Conservation (phyloP, 495 filamentous ascomycete genomes). For the Aspergillus panamensis region DNA sequence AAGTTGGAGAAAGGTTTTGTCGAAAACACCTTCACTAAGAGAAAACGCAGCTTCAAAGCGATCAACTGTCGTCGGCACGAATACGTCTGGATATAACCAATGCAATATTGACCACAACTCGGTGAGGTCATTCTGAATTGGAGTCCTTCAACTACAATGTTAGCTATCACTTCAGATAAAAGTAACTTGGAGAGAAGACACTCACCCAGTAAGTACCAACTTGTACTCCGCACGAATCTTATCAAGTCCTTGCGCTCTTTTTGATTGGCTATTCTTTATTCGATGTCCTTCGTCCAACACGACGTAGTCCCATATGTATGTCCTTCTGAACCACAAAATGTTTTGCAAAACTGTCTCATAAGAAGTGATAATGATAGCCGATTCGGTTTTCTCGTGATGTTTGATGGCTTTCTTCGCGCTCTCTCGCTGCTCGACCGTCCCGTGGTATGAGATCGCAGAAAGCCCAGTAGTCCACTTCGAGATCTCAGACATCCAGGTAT, state of each 20-base stretch:
- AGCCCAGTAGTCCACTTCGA: constrained; percentile 56
- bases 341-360: constrained; percentile 60
- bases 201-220: constrained; percentile 55
- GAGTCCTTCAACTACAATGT: constrained; percentile 37
- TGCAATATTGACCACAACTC: constrained; percentile 63
- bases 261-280: constrained; percentile 55
- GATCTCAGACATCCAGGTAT: constrained; percentile 55
- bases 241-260: constrained; percentile 49
- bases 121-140: constrained; percentile 60
- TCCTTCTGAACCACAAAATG: constrained; percentile 55
- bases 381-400: background rate
- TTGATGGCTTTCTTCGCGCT: constrained; percentile 16
- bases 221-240: constrained; percentile 53
- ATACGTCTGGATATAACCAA: constrained; percentile 63
- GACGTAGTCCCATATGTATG: constrained; percentile 56
- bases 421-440: constrained; percentile 40
- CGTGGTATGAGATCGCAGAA: constrained; percentile 55
- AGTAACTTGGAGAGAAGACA: background rate
- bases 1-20: constrained; percentile 50
- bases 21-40: constrained; percentile 53
- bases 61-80: constrained; percentile 46
- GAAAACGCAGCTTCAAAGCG: constrained; percentile 59
- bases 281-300: constrained; percentile 60
- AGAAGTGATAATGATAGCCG: constrained; percentile 52
- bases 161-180: background rate